Percentiles rank a stretch among this genome's conserved stretches.
Evolutionary conservation across 306 rosid species (phyloP).

Genomic region (Vigna angularis): DNA sequence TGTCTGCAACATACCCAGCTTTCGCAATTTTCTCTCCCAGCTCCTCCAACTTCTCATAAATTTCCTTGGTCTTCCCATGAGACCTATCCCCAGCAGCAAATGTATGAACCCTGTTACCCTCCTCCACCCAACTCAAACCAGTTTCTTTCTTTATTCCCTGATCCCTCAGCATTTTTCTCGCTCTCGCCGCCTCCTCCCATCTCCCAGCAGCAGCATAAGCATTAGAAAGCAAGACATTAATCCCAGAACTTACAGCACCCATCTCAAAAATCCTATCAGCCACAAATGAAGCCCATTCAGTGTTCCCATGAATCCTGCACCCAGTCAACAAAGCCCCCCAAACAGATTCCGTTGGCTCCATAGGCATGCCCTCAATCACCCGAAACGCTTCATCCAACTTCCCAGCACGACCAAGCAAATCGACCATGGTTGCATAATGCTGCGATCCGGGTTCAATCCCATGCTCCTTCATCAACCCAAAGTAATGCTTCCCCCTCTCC

Average conservation of each 20-base stretch:
- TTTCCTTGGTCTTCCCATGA: slow-evolving; percentile 63
- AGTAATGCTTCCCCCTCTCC: slow-evolving; percentile 66
- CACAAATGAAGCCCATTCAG: slow-evolving; percentile 76
- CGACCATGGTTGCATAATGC: slow-evolving; percentile 84
- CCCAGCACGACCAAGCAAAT: slow-evolving; percentile 89
- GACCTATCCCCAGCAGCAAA: slow-evolving; percentile 78
- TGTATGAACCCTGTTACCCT: slow-evolving; percentile 79
- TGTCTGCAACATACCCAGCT: slow-evolving; percentile 90
- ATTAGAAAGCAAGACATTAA: slow-evolving; percentile 72
- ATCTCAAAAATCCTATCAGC: slow-evolving; percentile 70
- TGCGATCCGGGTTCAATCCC: slow-evolving; percentile 79
- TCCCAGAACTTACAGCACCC: slow-evolving; percentile 67
- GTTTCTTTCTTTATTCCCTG: slow-evolving; percentile 81
- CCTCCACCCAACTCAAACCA: slow-evolving; percentile 93
- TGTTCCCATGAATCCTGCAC: slow-evolving; percentile 74
- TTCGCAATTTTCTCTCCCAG: slow-evolving; percentile 74
- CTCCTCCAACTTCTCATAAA: slow-evolving; percentile 81
- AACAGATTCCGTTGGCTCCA: slow-evolving; percentile 79
- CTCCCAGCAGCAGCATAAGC: slow-evolving; percentile 90
- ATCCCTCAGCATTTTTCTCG: slow-evolving; percentile 75
- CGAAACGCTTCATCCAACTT: slow-evolving; percentile 72
- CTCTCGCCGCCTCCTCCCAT: slow-evolving; percentile 88
- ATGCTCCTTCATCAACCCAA: slow-evolving; percentile 64
- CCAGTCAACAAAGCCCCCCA: slow-evolving; percentile 92
- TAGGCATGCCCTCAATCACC: slow-evolving; percentile 70